Percentiles rank a stretch among this genome's conserved stretches.
phyloP scores from a whole-genome alignment of 805 yeast species.

The Yarrowia divulgata region DNA sequence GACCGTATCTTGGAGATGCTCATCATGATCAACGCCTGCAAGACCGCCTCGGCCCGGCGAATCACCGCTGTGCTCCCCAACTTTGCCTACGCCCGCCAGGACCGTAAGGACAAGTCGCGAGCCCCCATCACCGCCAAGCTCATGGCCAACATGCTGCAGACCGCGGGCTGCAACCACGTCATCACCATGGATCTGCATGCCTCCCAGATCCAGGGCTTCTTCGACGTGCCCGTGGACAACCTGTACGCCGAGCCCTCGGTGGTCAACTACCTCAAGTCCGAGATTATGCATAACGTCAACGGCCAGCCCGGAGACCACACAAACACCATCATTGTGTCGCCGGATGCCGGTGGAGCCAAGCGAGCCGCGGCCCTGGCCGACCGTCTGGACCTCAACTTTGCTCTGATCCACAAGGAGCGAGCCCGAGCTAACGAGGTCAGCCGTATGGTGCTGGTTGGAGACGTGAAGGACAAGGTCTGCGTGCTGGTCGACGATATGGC shows the following conservation, averaged over 20 bases:
- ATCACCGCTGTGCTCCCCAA: constrained; percentile 95
- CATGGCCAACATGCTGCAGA: constrained; percentile 89
- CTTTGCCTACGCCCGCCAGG: constrained; percentile 98
- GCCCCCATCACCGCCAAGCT: constrained; percentile 97
- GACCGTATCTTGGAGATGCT: constrained; percentile 87
- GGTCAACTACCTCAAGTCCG: constrained; percentile 71
- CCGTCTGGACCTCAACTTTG: constrained; percentile 88
- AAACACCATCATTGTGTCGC: constrained; percentile 84
- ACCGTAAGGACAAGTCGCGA: constrained; percentile 92
- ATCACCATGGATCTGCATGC: constrained; percentile 98
- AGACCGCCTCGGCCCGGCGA: constrained; percentile 91
- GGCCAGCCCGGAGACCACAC: constrained; percentile 51
- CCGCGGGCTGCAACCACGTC: constrained; percentile 96
- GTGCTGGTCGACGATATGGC: constrained; percentile 97
- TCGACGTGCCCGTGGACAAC: constrained; percentile 95
- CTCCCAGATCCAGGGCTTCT: constrained; percentile 97
- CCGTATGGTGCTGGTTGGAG: constrained; percentile 97
- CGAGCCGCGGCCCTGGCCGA: constrained; percentile 98
- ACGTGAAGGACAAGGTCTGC: constrained; percentile 84
- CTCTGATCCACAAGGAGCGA: constrained; percentile 96
- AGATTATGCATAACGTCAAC: constrained; percentile 56
- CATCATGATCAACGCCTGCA: constrained; percentile 92
- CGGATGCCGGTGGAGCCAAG: constrained; percentile 99
- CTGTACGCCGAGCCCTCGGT: constrained; percentile 95
- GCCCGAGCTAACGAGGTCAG: constrained; percentile 96